Evolutionary conservation across 495 filamentous ascomycete species (phyloP).

Genomic region (Penicillium goetzii): DNA sequence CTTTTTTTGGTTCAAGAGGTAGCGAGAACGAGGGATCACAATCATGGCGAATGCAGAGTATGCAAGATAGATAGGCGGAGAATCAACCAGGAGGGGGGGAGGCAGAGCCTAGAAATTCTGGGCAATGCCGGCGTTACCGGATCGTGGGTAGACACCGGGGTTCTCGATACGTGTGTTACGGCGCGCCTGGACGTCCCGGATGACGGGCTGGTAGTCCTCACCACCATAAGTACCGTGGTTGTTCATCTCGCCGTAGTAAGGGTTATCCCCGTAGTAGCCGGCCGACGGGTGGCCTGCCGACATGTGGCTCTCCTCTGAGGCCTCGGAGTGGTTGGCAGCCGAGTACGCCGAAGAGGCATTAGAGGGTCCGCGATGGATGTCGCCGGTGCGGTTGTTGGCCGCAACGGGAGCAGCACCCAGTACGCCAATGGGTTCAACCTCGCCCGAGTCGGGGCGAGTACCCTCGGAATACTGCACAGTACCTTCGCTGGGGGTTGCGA

Average conservation of each 20-base stretch:
- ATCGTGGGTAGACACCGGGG: conserved; percentile 80
- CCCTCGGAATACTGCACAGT: conserved; percentile 70
- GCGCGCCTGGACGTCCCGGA: conserved; percentile 88
- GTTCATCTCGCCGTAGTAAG: conserved; percentile 59
- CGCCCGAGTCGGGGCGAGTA: conserved; percentile 60
- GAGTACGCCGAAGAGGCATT: conserved; percentile 98
- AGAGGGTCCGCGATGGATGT: conserved; percentile 86
- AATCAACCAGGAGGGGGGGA: neutral
- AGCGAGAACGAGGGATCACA: conserved; percentile 1
- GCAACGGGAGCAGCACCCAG: conserved; percentile 72
- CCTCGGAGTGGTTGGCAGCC: conserved; percentile 77
- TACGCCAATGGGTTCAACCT: conserved; percentile 73
- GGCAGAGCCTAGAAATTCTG: conserved; percentile 78
- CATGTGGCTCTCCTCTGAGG: conserved; percentile 72
- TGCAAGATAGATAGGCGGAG: neutral
- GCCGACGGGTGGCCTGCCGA: conserved; percentile 50
- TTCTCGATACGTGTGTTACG: conserved; percentile 94
- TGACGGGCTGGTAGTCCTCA: conserved; percentile 73
- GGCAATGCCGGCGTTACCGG: conserved; percentile 92
- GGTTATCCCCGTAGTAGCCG: conserved; percentile 56
- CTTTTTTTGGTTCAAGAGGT: conserved; percentile 15
- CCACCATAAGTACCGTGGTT: conserved; percentile 61
- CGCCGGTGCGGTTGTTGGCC: conserved; percentile 60
- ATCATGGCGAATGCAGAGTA: neutral
- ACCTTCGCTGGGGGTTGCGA: conserved; percentile 69